Evolutionary conservation across 2,329 filamentous ascomycete genomes (phyloP).

Genomic region (Atkinsonella hypoxylon): DNA sequence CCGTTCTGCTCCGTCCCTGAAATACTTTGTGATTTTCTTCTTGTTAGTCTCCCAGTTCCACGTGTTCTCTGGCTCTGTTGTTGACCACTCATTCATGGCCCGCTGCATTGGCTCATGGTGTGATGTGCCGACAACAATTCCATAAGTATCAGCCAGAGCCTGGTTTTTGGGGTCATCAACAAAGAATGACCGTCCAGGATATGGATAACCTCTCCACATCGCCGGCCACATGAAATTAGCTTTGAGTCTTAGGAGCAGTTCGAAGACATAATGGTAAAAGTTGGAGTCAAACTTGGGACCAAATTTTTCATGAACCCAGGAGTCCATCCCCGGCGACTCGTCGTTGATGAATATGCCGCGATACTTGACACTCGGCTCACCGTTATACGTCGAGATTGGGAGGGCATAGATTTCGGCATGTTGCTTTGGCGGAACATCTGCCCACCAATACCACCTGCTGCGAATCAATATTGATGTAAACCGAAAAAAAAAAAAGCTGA

Average conservation of each 20-base stretch:
- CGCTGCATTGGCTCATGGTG: conserved; percentile 57
- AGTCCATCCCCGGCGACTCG: conserved; percentile 31
- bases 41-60: conserved; percentile 51
- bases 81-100: conserved; percentile 37
- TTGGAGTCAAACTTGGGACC: conserved; percentile 37
- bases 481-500: too few relatives aligned
- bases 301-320: conserved; percentile 41
- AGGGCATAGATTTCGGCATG: conserved; percentile 37
- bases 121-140: conserved; percentile 51
- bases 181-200: conserved; percentile 44
- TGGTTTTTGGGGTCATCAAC: conserved; percentile 48
- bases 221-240: conserved; percentile 58
- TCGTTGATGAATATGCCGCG: conserved; percentile 53
- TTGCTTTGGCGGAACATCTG: conserved; percentile 39
- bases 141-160: conserved; percentile 47
- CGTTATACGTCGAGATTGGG: conserved; percentile 16
- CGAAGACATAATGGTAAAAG: conserved; percentile 52
- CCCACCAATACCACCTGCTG: conserved; percentile 45
- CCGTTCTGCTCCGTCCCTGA: conserved; percentile 41
- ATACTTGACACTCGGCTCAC: conserved; percentile 45
- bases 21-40: conserved; percentile 42
- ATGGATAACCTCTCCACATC: conserved; percentile 44
- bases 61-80: conserved; percentile 29
- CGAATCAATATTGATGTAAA: neutral
- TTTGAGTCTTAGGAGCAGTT: conserved; percentile 46